phyloP scores from a whole-genome alignment of 2,329 filamentous ascomycete species.

The Hypoxylon rubiginosum region DNA sequence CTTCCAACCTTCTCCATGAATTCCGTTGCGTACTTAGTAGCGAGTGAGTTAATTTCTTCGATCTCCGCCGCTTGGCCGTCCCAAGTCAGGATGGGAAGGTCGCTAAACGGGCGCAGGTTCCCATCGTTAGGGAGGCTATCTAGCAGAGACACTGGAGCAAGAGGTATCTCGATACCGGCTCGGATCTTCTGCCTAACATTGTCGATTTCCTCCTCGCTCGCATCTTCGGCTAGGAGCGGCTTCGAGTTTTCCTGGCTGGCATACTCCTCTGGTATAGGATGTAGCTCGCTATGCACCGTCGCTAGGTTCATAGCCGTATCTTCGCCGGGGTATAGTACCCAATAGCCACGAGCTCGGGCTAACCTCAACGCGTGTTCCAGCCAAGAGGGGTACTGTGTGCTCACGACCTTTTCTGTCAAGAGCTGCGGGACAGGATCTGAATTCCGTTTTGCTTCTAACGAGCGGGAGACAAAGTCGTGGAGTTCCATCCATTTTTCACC shows the following conservation, averaged over 20 bases:
- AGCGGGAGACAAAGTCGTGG: constrained; percentile 80
- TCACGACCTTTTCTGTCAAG: constrained; percentile 62
- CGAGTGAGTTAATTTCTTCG: constrained; percentile 58
- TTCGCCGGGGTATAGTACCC: constrained; percentile 81
- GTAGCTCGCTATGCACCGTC: constrained; percentile 83
- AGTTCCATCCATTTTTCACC: constrained; percentile 90
- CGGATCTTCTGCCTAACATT: constrained; percentile 46
- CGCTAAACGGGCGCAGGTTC: constrained; percentile 58
- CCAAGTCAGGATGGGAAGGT: constrained; percentile 74
- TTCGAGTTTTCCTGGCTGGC: constrained; percentile 37
- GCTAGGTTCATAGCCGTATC: constrained; percentile 68
- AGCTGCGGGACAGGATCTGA: constrained; percentile 56
- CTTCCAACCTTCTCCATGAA: constrained; percentile 78
- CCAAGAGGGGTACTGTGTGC: constrained; percentile 51
- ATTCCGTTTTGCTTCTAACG: constrained; percentile 63
- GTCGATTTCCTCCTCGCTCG: constrained; percentile 46
- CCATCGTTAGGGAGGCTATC: constrained; percentile 62
- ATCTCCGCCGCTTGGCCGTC: constrained; percentile 66
- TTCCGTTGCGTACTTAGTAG: constrained; percentile 65
- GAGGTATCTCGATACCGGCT: constrained; percentile 50
- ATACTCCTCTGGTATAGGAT: constrained; percentile 79
- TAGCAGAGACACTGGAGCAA: constrained; percentile 64
- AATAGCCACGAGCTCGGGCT: constrained; percentile 81
- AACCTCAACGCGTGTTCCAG: constrained; percentile 79
- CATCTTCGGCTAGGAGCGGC: constrained; percentile 46